Evolutionary conservation across 2,329 filamentous ascomycete genomes (phyloP).

Genomic region (Aspergillus transmontanensis): DNA sequence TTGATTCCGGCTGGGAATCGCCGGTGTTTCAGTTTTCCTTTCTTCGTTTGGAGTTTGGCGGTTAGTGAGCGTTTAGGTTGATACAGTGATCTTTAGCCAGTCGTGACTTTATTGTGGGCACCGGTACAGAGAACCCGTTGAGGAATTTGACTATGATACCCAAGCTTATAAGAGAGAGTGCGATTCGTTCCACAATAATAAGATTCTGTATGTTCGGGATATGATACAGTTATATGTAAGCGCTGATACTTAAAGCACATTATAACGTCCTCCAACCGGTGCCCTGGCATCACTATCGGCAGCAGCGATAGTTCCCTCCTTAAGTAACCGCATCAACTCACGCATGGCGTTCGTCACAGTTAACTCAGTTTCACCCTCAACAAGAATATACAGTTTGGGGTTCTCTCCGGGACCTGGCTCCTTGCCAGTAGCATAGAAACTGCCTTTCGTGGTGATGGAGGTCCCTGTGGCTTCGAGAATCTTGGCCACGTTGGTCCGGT

Average conservation of each 20-base stretch:
- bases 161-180: neutral
- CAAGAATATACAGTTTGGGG: conserved; percentile 96
- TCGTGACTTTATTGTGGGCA: neutral
- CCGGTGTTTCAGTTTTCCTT: neutral
- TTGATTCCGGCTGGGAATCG: neutral
- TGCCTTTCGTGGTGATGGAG: conserved; percentile 96
- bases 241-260: conserved; percentile 63
- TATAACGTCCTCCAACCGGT: conserved; percentile 80
- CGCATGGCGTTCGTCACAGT: conserved; percentile 87
- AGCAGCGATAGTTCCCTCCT: conserved; percentile 86
- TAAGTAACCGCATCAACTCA: conserved; percentile 83
- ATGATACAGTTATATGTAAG: conserved; percentile 18
- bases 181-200: neutral
- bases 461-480: conserved; percentile 93
- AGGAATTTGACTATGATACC: conserved; percentile 1
- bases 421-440: conserved; percentile 81
- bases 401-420: conserved; percentile 73
- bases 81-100: neutral
- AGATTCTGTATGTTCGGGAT: conserved; percentile 9
- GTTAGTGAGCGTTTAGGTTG: neutral
- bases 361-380: conserved; percentile 94
- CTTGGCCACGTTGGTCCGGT: conserved; percentile 97
- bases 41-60: neutral
- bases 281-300: conserved; percentile 82
- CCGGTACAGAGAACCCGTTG: neutral